Evolutionary conservation across 2,329 filamentous ascomycete genomes (phyloP).

Genomic region (Xylariaceae sp.): DNA sequence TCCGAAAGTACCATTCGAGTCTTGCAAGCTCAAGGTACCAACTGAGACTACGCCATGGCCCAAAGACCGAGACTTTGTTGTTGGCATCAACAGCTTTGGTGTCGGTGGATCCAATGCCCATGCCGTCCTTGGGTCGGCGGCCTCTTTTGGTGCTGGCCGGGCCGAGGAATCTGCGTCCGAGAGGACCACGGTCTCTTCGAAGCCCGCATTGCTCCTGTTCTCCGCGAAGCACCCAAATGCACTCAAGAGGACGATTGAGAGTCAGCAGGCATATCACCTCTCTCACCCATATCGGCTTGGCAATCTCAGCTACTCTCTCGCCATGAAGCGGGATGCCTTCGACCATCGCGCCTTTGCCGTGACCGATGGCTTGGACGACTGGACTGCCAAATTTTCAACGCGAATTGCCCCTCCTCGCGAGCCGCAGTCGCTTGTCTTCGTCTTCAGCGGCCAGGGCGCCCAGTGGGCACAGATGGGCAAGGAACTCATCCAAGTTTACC

Average conservation of each 20-base stretch:
- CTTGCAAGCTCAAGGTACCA: slow-evolving; percentile 1
- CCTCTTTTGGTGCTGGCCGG: background rate
- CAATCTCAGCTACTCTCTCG: background rate
- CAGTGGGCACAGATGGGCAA: background rate
- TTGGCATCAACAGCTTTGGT: background rate
- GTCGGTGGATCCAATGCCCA: background rate
- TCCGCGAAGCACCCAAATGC: background rate
- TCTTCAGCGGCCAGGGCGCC: background rate
- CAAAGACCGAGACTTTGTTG: background rate
- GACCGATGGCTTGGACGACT: too few species aligned
- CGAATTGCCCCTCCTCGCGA: too few species aligned
- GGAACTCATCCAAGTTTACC: background rate
- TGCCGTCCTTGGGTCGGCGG: background rate
- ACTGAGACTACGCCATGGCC: slow-evolving; percentile 5
- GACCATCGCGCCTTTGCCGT: background rate
- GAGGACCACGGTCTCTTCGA: background rate
- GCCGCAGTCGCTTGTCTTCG: too few species aligned
- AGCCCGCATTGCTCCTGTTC: background rate
- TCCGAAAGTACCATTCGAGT: background rate
- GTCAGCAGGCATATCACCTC: background rate
- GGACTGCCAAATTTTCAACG: too few species aligned
- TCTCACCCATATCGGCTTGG: background rate
- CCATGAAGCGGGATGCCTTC: background rate
- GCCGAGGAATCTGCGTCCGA: too few species aligned
- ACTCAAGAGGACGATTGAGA: background rate